Evolutionary conservation across 805 yeast genomes (phyloP), one percentile per base, ranked within the genome.

Genomic region (Scheffersomyces coipomensis): DNA sequence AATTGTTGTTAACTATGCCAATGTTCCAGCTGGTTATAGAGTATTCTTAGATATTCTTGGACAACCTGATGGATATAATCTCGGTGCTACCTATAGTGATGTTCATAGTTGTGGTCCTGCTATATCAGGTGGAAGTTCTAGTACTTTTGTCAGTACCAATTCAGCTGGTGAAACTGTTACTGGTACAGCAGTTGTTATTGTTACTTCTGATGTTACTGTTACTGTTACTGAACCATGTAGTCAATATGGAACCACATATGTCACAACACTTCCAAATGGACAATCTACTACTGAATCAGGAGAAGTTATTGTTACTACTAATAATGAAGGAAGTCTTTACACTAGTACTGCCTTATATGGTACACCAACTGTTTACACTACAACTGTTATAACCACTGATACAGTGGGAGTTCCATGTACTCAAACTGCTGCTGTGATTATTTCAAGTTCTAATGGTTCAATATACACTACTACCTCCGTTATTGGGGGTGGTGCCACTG

Each of bases 11-110:
- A 38, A 12, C 13, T 53, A 50, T 40, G 16, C 19, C 1, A 46
- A 45, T 26, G 26, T 53, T 12, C 56, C 58, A 12, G 54, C 56
- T 5, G 58, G 56, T 1, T 49, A 31, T 39, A 33, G 53, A 6
- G 55, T 53, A 8, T 49, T 44, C 38, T 24, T 24, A 11, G 27
- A 24, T 24, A 13, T 12, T 24, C 13, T 24, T 8, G 7, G 7
- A 12, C 7, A 6, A 5, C 13, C 13, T 9, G 13, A 11, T 10
- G 27, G 27, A 10, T 8, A 5, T 5, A 12, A 24, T 24, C 5
- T 24, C 12, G 27, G 13, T 9, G 27, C 27, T 5, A 12, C 13
- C 5, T 24, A 24, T 24, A 24, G 5, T 7, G 12, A 24, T 24
- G 7, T 11, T 24, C 12, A 24, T 12, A 5, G 5, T 6, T 24